These are phyloP conservation scores for apple (Malus domestica) DNA, from an alignment of 306 rosid species.

Conservation along the genomic window ASM211411v1 NC_041804.1:5774001-5774500, in stretches of 20 bases:
- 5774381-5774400: constrained; percentile 15
- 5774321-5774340: constrained; percentile 29
- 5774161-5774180: too few relatives aligned
- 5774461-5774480: constrained; percentile 16
- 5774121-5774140: too few relatives aligned
- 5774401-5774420: constrained; percentile 48
- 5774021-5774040: neutral
- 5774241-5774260: constrained; percentile 41
- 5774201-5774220: too few relatives aligned
- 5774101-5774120: neutral
- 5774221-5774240: constrained; percentile 8
- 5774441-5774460: constrained; percentile 26
- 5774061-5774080: neutral
- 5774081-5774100: neutral
- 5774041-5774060: neutral
- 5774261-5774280: constrained; percentile 64
- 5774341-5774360: constrained; percentile 26
- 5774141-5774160: neutral
- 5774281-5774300: constrained; percentile 36
- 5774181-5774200: too few relatives aligned
- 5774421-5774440: constrained; percentile 39
- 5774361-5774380: constrained; percentile 30
- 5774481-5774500: constrained; percentile 31
- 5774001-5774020: neutral
- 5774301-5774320: constrained; percentile 40